Evolutionary conservation across 148 eudicot genomes (phyloP).

Genomic region (Amaranthus palmeri): DNA sequence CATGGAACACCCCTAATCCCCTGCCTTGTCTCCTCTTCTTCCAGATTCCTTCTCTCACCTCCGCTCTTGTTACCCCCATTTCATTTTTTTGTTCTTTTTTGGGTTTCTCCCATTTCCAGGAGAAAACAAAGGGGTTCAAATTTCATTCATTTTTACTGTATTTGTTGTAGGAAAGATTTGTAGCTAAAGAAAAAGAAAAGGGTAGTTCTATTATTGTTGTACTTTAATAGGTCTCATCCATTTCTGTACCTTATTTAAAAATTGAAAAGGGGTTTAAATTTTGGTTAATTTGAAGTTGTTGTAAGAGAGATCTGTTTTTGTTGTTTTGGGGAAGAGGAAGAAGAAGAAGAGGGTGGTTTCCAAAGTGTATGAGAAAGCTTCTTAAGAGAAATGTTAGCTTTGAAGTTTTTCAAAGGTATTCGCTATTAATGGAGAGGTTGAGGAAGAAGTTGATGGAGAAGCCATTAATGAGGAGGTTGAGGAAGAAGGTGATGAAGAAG

Average conservation of each 20-base stretch:
- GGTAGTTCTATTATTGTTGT: too few relatives aligned
- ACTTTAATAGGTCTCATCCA: too few relatives aligned
- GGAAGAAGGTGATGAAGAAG: too few relatives aligned
- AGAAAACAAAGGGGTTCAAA: background rate
- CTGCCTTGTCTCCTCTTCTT: background rate
- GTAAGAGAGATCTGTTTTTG: too few relatives aligned
- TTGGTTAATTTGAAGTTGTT: too few relatives aligned
- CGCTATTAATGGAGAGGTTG: background rate
- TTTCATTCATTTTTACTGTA: background rate
- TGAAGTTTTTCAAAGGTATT: constrained; percentile 13
- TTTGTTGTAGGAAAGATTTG: background rate
- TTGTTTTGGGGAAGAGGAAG: too few relatives aligned
- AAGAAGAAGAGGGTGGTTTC: background rate
- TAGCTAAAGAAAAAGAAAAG: background rate
- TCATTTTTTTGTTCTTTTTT: background rate
- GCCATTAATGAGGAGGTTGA: too few relatives aligned
- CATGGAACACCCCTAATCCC: too few relatives aligned
- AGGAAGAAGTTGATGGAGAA: too few relatives aligned
- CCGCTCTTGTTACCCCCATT: constrained; percentile 6
- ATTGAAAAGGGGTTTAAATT: too few relatives aligned
- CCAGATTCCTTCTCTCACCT: background rate
- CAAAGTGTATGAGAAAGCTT: constrained; percentile 22
- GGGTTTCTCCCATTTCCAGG: background rate
- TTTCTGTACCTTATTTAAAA: too few relatives aligned
- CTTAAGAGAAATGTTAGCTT: constrained; percentile 19